Base-by-base conservation (phyloP, 768 basidiomycete species). In the Russula olivacea region DNA sequence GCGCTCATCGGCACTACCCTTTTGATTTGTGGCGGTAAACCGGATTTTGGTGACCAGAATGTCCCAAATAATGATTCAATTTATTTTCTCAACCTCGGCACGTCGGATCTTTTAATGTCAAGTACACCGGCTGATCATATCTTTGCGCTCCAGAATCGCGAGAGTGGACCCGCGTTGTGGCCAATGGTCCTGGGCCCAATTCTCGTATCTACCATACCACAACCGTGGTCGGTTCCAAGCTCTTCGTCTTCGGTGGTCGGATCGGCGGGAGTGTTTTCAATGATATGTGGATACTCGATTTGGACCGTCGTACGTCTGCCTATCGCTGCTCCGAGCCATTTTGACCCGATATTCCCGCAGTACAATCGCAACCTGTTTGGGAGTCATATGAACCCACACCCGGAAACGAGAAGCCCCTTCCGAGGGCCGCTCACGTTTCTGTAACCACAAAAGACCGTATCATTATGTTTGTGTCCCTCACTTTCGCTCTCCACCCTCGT, bases 21-120 rank as follows among this genome's bases (percentile, higher is more conserved):
- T 63, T 91, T 98, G 62, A 88, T 98, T 4, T 99, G 96, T 96
- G n/a, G 96, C 95, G 32, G 97, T 98, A 10, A 97, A 34, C 11
- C 94, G 4, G 94, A 92, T 77, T 3, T 0, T 34, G 4, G 28
- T 28, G 28, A 28, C 28, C 28, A 4, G 4, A 28, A 4, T 28
- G 28, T 4, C n/a, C n/a, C n/a, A n/a, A n/a, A n/a, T n/a, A n/a
- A n/a, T 28, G 28, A 28, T 28, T 28, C 28, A 28, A 2, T 28
- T 28, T 28, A 28, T 28, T 4, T 28, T 28, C 28, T 28, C 28
- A 28, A 28, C 28, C 28, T 28, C 28, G 28, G 28, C 4, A 28
- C 4, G 28, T 28, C 28, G 28, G 28, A 28, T 28, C 2, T 28
- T 28, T 28, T 28, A 28, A 28, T 28, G 28, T 28, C 28, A 28